Conservation (phyloP, 2,329 filamentous ascomycete species). For the Aspergillus sp. region DNA sequence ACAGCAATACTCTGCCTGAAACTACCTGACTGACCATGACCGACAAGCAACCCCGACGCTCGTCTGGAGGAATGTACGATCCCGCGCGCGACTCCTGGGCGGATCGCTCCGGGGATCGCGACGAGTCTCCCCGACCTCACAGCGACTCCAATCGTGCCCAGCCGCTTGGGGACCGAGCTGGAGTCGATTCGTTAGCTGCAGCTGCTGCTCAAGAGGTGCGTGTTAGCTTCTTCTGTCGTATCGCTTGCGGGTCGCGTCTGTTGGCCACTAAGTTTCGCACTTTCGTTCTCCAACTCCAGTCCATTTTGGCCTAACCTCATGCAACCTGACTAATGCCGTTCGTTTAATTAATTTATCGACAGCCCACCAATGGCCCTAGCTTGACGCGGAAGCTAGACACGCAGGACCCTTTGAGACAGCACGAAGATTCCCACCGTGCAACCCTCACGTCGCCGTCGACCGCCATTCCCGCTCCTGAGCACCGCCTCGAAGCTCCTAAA, state of each 20-base stretch:
- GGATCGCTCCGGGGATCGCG: constrained; percentile 3
- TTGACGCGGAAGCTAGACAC: background rate
- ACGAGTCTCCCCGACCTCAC: constrained; percentile 2
- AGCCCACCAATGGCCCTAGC: background rate
- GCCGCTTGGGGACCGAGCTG: background rate
- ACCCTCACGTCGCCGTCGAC: too few relatives aligned
- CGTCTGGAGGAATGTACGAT: constrained; percentile 13
- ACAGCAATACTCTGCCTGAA: too few relatives aligned
- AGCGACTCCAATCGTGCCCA: background rate
- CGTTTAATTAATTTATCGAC: background rate
- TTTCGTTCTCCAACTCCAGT: background rate
- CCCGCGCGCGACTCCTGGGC: constrained; percentile 17
- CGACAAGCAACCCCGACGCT: constrained; percentile 2
- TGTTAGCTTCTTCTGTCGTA: background rate
- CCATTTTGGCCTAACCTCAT: background rate
- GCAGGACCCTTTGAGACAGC: too few relatives aligned
- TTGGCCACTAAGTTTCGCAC: too few relatives aligned
- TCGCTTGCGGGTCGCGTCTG: too few relatives aligned
- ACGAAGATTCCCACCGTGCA: too few relatives aligned
- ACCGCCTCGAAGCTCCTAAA: too few relatives aligned
- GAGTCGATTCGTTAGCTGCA: background rate
- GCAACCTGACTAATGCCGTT: background rate
- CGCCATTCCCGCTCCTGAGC: too few relatives aligned
- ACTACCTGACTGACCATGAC: constrained; percentile 1
- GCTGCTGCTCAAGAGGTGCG: background rate